Percentiles rank a stretch among this genome's conserved stretches.
Evolutionary conservation across 2,329 filamentous ascomycete genomes (phyloP).

Genomic region (Beauveria brongniartii): DNA sequence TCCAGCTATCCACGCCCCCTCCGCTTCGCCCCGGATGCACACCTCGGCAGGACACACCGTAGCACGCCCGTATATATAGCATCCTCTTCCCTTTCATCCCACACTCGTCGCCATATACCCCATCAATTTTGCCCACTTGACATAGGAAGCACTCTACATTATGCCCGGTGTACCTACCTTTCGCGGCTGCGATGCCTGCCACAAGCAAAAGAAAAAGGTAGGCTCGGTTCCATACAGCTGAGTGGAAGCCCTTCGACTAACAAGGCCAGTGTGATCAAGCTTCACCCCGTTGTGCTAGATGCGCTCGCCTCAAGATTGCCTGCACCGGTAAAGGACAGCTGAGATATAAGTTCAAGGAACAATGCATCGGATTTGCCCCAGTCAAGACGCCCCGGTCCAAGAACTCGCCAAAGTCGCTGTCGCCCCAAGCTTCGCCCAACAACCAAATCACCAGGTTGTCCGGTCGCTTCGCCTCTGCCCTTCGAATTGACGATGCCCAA

Average conservation of each 20-base stretch:
- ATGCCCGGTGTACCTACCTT: slow-evolving; percentile 46
- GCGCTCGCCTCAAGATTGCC: slow-evolving; percentile 33
- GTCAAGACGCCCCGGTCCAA: neutral
- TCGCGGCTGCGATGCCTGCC: slow-evolving; percentile 41
- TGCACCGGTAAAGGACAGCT: slow-evolving; percentile 39
- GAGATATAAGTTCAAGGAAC: slow-evolving; percentile 41
- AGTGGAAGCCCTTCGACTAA: neutral
- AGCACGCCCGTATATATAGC: neutral
- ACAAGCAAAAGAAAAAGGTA: slow-evolving; percentile 47
- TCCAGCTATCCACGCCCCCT: neutral
- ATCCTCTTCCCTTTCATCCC: neutral
- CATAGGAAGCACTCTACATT: neutral
- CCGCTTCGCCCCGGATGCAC: neutral
- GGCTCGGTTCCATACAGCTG: neutral
- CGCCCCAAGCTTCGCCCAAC: slow-evolving; percentile 17
- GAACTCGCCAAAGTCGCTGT: neutral
- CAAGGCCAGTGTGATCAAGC: slow-evolving; percentile 36
- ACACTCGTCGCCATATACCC: neutral
- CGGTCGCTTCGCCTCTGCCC: slow-evolving; percentile 21
- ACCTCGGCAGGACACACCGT: neutral
- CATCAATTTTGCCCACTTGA: neutral
- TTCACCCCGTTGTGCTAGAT: slow-evolving; percentile 36
- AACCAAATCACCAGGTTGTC: slow-evolving; percentile 22
- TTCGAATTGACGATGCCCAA: slow-evolving; percentile 33
- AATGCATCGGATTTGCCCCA: slow-evolving; percentile 10